Evolutionary conservation across 164 flowering plant genomes (phyloP).

Genomic region (Tetrastigma voinierianum): DNA sequence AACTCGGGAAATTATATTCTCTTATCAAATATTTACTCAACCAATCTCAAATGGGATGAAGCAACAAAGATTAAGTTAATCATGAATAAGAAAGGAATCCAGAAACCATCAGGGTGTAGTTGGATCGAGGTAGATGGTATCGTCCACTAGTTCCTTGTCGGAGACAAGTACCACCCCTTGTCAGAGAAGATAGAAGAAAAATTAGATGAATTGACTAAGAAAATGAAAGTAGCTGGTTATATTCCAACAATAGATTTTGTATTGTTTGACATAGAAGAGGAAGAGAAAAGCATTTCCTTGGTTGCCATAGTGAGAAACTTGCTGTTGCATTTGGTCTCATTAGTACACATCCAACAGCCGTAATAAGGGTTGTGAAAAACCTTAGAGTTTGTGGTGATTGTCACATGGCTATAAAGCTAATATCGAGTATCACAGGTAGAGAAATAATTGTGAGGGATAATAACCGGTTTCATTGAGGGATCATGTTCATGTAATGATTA

Average conservation of each 20-base stretch:
- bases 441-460: no score
- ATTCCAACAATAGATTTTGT: no score
- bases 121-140: constrained; percentile 41
- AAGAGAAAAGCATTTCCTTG: no score
- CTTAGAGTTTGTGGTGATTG: no score
- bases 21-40: constrained; percentile 34
- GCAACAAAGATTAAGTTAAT: constrained; percentile 27
- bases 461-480: no score
- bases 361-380: constrained; percentile 29
- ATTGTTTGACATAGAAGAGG: no score
- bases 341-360: constrained; percentile 2
- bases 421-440: no score
- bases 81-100: constrained; percentile 23
- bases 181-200: constrained; percentile 29
- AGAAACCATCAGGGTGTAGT: constrained; percentile 27
- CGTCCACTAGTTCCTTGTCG: constrained; percentile 34
- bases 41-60: constrained; percentile 28
- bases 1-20: constrained; percentile 37
- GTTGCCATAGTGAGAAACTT: no score
- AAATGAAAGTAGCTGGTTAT: no score
- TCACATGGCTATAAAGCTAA: no score
- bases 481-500: no score
- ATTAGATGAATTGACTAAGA: constrained; percentile 25
- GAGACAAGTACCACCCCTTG: constrained; percentile 26
- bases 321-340: constrained; percentile 33